Percentiles rank a stretch among this genome's conserved stretches.
These are phyloP conservation scores for Mycena kentingensis DNA, from an alignment of 768 basidiomycete genomes.

Conservation along the genomic window DNA sequence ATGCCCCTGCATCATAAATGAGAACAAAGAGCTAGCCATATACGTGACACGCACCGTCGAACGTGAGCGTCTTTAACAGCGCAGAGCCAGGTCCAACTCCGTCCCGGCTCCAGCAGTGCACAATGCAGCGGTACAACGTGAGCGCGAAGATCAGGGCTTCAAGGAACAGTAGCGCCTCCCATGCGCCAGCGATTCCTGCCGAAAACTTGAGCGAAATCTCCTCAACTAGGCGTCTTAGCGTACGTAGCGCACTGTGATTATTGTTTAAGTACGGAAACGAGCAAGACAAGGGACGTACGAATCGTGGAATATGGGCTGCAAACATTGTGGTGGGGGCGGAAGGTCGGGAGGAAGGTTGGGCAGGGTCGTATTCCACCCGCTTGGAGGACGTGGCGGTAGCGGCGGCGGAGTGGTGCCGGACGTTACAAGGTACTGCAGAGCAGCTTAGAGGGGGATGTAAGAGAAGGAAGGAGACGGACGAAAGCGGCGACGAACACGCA, in stretches of 20 bases:
- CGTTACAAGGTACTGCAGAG: background rate
- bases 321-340: background rate
- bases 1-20: no score
- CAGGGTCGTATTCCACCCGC: background rate
- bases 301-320: background rate
- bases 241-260: no score
- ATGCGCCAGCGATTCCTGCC: slow-evolving; percentile 2
- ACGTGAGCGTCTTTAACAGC: background rate
- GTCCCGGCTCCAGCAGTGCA: background rate
- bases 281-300: slow-evolving; percentile 7
- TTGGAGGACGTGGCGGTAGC: no score
- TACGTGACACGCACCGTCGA: slow-evolving; percentile 6
- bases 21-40: no score
- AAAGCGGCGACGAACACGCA: background rate
- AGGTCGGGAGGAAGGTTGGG: no score
- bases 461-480: background rate
- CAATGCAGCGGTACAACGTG: background rate
- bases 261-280: no score
- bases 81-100: background rate
- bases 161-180: slow-evolving; percentile 5
- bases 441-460: background rate
- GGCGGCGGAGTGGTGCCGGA: no score
- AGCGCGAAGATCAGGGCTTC: slow-evolving; percentile 10
- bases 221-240: no score
- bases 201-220: no score